Evolutionary conservation across 805 yeast genomes (phyloP).

Genomic region (Torulaspora franciscae): DNA sequence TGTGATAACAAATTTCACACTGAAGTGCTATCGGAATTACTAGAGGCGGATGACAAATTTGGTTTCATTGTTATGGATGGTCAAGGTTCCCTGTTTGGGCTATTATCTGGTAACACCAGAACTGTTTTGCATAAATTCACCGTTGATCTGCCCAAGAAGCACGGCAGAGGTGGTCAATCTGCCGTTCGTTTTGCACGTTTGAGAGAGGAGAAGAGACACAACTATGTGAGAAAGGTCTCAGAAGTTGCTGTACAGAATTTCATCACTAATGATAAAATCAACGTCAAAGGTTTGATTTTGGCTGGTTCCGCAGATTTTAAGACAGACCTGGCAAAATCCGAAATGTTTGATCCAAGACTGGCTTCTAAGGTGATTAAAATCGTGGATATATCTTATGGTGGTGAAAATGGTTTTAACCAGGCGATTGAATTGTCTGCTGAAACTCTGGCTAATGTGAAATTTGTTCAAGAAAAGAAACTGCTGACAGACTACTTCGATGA

Average conservation of each 20-base stretch:
- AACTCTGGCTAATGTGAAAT: slow-evolving; percentile 93
- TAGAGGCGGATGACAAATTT: slow-evolving; percentile 92
- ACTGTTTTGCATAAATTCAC: slow-evolving; percentile 93
- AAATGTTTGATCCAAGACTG: slow-evolving; percentile 86
- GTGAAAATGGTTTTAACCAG: slow-evolving; percentile 99
- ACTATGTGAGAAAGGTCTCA: slow-evolving; percentile 95
- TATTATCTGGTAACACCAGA: slow-evolving; percentile 93
- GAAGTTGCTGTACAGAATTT: slow-evolving; percentile 97
- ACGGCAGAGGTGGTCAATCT: slow-evolving; percentile 99
- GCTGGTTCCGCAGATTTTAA: slow-evolving; percentile 99
- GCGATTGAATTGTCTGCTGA: slow-evolving; percentile 98
- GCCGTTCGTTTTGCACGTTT: slow-evolving; percentile 98
- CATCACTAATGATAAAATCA: slow-evolving; percentile 90
- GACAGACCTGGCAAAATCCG: slow-evolving; percentile 88
- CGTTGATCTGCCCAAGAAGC: slow-evolving; percentile 98
- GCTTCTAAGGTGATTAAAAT: slow-evolving; percentile 81
- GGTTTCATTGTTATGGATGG: slow-evolving; percentile 99
- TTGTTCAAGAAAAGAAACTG: slow-evolving; percentile 96
- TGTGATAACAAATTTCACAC: slow-evolving; percentile 99
- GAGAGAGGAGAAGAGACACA: slow-evolving; percentile 98
- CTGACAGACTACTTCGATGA: slow-evolving; percentile 91
- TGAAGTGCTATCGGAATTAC: slow-evolving; percentile 88
- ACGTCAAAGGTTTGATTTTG: slow-evolving; percentile 86
- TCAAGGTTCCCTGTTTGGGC: slow-evolving; percentile 95
- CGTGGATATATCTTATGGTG: slow-evolving; percentile 98